Base-by-base conservation (phyloP, 352 stramenopile species). In the Pythium dissimile region DNA sequence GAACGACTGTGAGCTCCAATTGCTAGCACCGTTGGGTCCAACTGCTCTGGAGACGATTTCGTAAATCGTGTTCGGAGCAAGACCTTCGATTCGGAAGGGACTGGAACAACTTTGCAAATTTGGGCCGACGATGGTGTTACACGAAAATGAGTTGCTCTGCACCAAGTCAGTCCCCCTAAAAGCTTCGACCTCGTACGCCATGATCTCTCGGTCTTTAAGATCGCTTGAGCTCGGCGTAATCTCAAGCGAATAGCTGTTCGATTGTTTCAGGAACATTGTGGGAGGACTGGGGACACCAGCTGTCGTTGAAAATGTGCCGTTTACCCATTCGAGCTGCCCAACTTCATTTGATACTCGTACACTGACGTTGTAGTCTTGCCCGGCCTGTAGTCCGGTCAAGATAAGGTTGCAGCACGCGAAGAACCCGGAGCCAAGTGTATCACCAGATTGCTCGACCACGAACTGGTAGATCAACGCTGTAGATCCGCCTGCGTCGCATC, bases 321-420 rank as follows among this genome's bases (percentile, higher is more conserved):
- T 63, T 3, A 43, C 27, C 63, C 54, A 74, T 2, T 63, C 58
- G 9, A 38, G 31, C 47, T 62, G 31, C 4, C 50, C 63, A 9
- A 45, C 59, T 26, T 60, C 56, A 26, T 87, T 86, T 1, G 27
- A 32, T 5, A 72, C 56, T 31, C 48, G 55, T 8, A 77, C 66
- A 27, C 51, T 41, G 16, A 86, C 44, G 7, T 44, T 27, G 42
- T 88, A 88, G 12, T 44, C 54, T 47, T 51, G 23, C 20, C 47
- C 62, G 0, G 52, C 20, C 4, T 58, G 10, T 27, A 88, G 62
- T 12, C 54, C 44, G 2, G 66, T 35, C 2, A 87, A 15, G 0
- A 72, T 2, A 2, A 86, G 65, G 15, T 47, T 68, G 54, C 77
- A 87, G 48, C 77, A 89, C 9, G 54, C 28, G 28, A 88, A 82